Evolutionary conservation across 129 eudicot genomes (phyloP), one percentile per base, ranked within the genome.

Genomic region (Calendula officinalis): DNA sequence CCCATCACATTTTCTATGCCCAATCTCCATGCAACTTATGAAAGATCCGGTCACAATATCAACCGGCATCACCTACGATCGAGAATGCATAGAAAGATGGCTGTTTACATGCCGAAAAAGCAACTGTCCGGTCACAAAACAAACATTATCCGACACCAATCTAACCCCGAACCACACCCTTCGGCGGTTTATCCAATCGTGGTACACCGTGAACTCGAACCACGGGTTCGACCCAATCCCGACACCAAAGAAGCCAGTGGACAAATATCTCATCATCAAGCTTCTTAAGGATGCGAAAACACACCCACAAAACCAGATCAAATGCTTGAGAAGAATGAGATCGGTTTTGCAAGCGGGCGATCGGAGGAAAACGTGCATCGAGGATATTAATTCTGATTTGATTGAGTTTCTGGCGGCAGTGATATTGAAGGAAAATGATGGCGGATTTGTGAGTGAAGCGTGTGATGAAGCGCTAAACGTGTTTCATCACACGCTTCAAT

Each of bases 11-110:
- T 92, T 92, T 51, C 73, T 85, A 4, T 92, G 98, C 60, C 98
- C 96, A 22, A 92, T 92, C 53, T 88, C 98, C 40, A 82, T 88
- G 83, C 95, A 92, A 65, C 78, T 86, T 12, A 92, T 92, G 98
- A 85, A 65, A 51, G 98, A 92, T 69, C 98, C 98, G 0, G 96
- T 92, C 5, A 88, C 83, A 5, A 63, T 92, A 13, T 66, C 87
- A 0, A 83, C 95, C 1, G 98, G 98, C 6, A 88, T 92, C 44
- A 92, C 96, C 2, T 92, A 92, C 66, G 98, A 92, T 56, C 64
- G 96, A 16, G 80, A 77, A 4, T 79, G 65, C 84, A 88, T 92
- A 3, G 78, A 92, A 46, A 82, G 67, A 71, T 92, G 98, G 96
- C 34, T 92, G 8, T 75, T 76, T 48, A 68, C 83, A 7, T 72